A percentile compares a stretch with the other conserved stretches of the same genome.
Evolutionary conservation across 805 yeast genomes (phyloP).

Genomic region (Jamesozyma hellenica): DNA sequence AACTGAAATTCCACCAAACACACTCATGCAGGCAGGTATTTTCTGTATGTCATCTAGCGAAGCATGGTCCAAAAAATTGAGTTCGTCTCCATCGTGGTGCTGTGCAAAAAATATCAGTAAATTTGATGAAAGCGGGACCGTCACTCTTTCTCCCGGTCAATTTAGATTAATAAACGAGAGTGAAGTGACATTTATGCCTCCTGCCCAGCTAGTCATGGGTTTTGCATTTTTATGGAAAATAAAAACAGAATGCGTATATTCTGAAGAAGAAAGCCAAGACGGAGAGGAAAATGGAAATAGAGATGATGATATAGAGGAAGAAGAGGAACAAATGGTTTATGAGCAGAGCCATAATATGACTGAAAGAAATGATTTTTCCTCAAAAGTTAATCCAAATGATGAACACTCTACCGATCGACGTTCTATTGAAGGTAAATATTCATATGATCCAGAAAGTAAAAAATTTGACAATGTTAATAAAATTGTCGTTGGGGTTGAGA

Average conservation of each 20-base stretch:
- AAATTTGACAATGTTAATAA: too few relatives aligned
- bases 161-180: conserved; percentile 44
- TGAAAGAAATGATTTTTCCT: not conserved
- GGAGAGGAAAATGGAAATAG: conserved; percentile 7
- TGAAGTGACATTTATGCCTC: conserved; percentile 54
- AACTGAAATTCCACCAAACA: conserved; percentile 74
- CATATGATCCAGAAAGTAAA: too few relatives aligned
- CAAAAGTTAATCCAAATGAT: not conserved
- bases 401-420: too few relatives aligned
- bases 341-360: too few relatives aligned
- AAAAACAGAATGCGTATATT: conserved; percentile 32
- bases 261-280: conserved; percentile 3
- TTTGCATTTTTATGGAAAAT: conserved; percentile 69
- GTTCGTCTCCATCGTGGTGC: conserved; percentile 82
- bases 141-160: conserved; percentile 49
- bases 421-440: too few relatives aligned
- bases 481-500: too few relatives aligned
- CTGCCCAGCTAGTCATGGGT: conserved; percentile 85
- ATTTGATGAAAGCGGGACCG: conserved; percentile 44
- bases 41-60: conserved; percentile 70
- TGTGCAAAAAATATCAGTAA: conserved; percentile 59
- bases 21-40: conserved; percentile 82
- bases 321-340: conserved; percentile 1
- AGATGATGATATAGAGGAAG: conserved; percentile 2
- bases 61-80: conserved; percentile 83